Evolutionary conservation across 148 eudicot genomes (phyloP), one percentile per base, ranked within the genome.

Genomic region (Drosera capensis): DNA sequence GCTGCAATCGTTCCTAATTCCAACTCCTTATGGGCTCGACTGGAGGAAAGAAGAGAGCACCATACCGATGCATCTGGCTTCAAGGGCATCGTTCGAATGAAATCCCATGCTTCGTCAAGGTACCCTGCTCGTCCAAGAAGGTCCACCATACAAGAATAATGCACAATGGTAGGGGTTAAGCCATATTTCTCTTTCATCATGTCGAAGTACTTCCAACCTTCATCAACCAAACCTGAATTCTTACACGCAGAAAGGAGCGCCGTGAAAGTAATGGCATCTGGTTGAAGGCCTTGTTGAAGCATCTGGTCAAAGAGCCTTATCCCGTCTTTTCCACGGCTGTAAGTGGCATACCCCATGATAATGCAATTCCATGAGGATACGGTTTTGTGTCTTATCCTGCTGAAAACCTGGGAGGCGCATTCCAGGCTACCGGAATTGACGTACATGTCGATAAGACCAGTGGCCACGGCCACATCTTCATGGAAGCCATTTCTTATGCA

Each of bases 71-170:
- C 73, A 25, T 79, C 79, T 9, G 82, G 78, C 37, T 47, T 46
- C 2, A 69, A 14, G 14, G 79, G 79, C 79, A 79, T 79, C 21
- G 61, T 51, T 45, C 58, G 63, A 25, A 75, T 64, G 37, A 79
- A 60, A 46, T 75, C 79, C 75, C 60, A 69, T 23, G 82, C 86
- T 72, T 79, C 82, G 50, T 79, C 86, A 42, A 75, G 64, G 51
- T 71, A 75, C 30, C 82, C 86, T 23, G 59, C 54, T 56, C 58
- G 63, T 61, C 86, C 86, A 45, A 79, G 79, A 60, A 79, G 82
- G 68, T 79, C 86, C 36, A 79, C 78, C 86, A 74, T 79, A 43
- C 85, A 78, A 13, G 80, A 70, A 49, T 70, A 78, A 53, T 78
- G 85, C 77, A 67, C 80, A 44, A 73, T 71, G 5, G 73, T 71